Conservation (phyloP, 768 basidiomycete genomes). For the Auricularia cornea region DNA sequence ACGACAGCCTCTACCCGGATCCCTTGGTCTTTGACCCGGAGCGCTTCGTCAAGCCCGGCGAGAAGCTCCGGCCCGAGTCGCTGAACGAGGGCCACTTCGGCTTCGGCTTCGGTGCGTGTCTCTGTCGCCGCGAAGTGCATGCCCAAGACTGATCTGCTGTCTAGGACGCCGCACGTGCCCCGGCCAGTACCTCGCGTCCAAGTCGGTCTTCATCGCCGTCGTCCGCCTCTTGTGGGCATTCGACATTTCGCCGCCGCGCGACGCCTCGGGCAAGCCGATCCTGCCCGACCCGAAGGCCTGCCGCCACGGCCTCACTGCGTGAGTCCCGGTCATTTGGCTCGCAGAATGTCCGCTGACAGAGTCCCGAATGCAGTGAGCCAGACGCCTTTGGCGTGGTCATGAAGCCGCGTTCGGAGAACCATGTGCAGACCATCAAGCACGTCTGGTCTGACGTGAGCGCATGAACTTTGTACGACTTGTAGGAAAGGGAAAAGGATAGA, state of each 20-base stretch:
- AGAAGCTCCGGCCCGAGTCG: background rate
- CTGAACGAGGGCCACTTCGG: constrained; percentile 8
- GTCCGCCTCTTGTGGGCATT: constrained; percentile 7
- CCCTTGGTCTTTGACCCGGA: constrained; percentile 30
- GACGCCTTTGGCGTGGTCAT: background rate
- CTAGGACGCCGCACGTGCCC: constrained; percentile 3
- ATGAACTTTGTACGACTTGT: too few species aligned
- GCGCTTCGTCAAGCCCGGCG: constrained; percentile 20
- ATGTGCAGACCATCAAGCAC: background rate
- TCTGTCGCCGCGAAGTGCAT: background rate
- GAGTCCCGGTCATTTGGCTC: background rate
- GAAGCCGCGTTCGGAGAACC: constrained; percentile 3
- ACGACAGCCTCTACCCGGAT: constrained; percentile 28
- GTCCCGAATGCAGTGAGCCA: background rate
- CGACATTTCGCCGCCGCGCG: constrained; percentile 1
- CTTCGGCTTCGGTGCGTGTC: constrained; percentile 6
- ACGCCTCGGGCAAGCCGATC: constrained; percentile 1
- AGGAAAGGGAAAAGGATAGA: too few species aligned
- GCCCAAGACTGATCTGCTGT: background rate
- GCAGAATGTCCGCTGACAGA: background rate
- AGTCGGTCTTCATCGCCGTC: constrained; percentile 6
- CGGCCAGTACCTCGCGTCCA: constrained; percentile 6
- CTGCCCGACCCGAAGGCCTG: constrained; percentile 6
- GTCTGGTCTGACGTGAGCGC: constrained; percentile 1
- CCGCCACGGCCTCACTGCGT: constrained; percentile 7